Base-by-base conservation (phyloP, 108 stramenopile genomes). In the Nitzschia sp. region DNA sequence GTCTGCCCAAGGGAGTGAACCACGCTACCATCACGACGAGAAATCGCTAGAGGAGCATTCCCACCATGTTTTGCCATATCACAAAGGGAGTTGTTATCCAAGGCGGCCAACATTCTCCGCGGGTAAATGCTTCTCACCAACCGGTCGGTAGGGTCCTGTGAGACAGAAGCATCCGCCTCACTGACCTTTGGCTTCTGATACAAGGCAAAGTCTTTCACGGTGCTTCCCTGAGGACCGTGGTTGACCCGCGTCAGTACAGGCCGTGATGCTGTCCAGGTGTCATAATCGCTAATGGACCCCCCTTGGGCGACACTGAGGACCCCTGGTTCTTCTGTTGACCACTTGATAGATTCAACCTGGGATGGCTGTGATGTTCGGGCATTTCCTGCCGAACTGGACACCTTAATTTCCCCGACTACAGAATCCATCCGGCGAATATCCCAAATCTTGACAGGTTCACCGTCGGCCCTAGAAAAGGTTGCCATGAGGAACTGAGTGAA, bases 401-500 rank as follows among this genome's bases (percentile, higher is more conserved):
- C 25, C 48, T 74, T 80, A 58, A 90, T 90, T 74, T 90, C 89
- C n/a, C 76, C 71, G 19, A 91, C 53, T 19, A 63, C 64, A 2
- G 84, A 63, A 53, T 85, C 86, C 77, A 81, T 85, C 70, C 72
- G 74, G 43, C 91, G 71, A 19, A 73, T 69, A 70, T 92, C 91
- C 86, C 89, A 90, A 10, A 90, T 53, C 58, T 85, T 85, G 8
- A 90, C 83, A 26, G 83, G 85, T 34, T 86, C 85, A 46, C 79
- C 78, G 12, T 53, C 51, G 53, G 76, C 69, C 39, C 78, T 53
- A 11, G 78, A 66, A 51, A 84, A 88, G 9, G 84, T 84, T 20
- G 84, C 87, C 63, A 88, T 82, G 0, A 66, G 37, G 43, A 43
- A 38, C 61, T 62, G 40, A 2, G 43, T 5, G 8, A 62, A 46